Conservation (phyloP, 78 protist species). For the Dictyostelium brefeldianum region DNA sequence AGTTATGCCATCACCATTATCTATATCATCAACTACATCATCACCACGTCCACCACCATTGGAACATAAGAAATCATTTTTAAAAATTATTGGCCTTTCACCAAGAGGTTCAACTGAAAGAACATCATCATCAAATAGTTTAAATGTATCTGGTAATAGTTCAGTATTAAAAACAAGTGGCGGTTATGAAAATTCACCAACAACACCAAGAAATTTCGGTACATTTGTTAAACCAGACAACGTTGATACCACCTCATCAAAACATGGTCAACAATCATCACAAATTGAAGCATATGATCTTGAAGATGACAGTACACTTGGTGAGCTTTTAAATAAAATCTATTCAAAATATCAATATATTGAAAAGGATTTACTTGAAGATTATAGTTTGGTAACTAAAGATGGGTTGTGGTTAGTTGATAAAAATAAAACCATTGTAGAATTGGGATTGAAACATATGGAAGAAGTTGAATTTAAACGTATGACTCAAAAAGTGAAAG, state of each 20-base stretch:
- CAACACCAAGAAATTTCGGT: conserved; percentile 64
- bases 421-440: conserved; percentile 33
- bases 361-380: conserved; percentile 66
- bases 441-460: conserved; percentile 26
- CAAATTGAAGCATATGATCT: conserved; percentile 28
- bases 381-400: conserved; percentile 26
- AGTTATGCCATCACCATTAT: not conserved
- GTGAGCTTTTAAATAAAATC: conserved; percentile 49
- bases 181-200: conserved; percentile 2
- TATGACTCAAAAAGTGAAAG: conserved; percentile 44
- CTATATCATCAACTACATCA: not conserved
- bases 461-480: conserved; percentile 46
- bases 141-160: not conserved
- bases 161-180: not conserved
- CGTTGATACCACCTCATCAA: not conserved
- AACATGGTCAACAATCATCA: not conserved
- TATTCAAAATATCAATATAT: conserved; percentile 41
- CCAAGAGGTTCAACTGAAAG: conserved; percentile 24
- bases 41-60: conserved; percentile 31
- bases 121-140: not conserved
- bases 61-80: conserved; percentile 31
- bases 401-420: conserved; percentile 64
- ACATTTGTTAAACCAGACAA: not conserved
- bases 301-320: conserved; percentile 43
- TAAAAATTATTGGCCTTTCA: conserved; percentile 56